Base-by-base conservation (phyloP, 2,329 filamentous ascomycete species). In the Amesomyces nigricolor region DNA sequence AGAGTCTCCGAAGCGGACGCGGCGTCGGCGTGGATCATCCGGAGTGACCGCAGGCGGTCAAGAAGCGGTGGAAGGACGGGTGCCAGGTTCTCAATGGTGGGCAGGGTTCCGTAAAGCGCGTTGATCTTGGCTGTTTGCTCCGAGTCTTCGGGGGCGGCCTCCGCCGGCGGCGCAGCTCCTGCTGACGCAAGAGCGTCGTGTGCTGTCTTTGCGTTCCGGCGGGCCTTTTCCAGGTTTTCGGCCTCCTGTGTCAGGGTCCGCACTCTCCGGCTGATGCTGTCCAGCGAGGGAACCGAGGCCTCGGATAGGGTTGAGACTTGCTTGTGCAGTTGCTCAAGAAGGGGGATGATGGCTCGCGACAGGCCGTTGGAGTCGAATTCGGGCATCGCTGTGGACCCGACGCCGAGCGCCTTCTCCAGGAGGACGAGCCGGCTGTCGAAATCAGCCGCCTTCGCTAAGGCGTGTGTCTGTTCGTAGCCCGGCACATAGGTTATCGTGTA, bases 101-200 rank as follows among this genome's bases (percentile, higher is more conserved):
- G 87, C 14, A 99, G 75, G 3, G 90, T 89, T 1, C 88, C 87
- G 71, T 96, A 96, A 5, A 99, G 80, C 1, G 91, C 89, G 62
- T 95, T 94, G 68, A 99, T 88, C 69, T 96, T 96, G 51, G 88
- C 80, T 40, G 85, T 80, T 64, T 95, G 88, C 64, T 95, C 90
- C 8, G 78, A 74, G 60, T 86, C 77, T 54, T 80, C 73, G 29
- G 67, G 53, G 44, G 40, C 70, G 8, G 66, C 64, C 17, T 76
- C 73, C 4, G 73, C 66, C 1, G 72, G 63, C 13, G 58, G 48
- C 3, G 73, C 68, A 8, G 68, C 74, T 16, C 76, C 75, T 30
- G 74, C 71, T 5, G 73, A 70, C 9, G 75, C 75, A 19, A 85
- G 72, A 29, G 81, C 79, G 53, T 86, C 84, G 58, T 85, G 78